A percentile compares a stretch with the other conserved stretches of the same genome.
Evolutionary conservation across 345 rosid genomes (phyloP).

Genomic region (Brassica cretica): DNA sequence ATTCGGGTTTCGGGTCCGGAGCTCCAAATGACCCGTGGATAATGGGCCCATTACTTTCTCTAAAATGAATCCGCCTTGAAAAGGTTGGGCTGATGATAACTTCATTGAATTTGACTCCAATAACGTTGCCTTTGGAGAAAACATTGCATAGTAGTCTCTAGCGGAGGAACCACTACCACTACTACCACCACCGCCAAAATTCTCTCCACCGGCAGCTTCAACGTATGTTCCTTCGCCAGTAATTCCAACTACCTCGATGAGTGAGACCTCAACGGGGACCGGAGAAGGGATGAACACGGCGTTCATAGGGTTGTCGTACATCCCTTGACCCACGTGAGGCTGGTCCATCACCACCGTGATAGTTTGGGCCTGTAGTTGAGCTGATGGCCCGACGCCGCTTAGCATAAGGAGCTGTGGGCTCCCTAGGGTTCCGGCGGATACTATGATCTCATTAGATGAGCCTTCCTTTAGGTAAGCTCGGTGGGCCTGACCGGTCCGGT

Average conservation of each 20-base stretch:
- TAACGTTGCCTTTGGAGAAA: slow-evolving; percentile 52
- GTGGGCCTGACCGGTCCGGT: slow-evolving; percentile 43
- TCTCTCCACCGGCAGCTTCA: slow-evolving; percentile 61
- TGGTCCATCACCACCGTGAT: slow-evolving; percentile 55
- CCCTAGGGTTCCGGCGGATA: slow-evolving; percentile 67
- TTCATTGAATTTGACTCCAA: slow-evolving; percentile 36
- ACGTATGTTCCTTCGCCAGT: slow-evolving; percentile 60
- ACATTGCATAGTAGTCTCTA: slow-evolving; percentile 48
- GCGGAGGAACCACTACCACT: slow-evolving; percentile 19
- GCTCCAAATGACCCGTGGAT: slow-evolving; percentile 61
- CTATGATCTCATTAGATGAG: slow-evolving; percentile 51
- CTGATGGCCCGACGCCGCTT: slow-evolving; percentile 69
- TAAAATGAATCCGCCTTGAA: slow-evolving; percentile 61
- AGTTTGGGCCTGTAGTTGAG: slow-evolving; percentile 47
- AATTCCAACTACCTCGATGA: slow-evolving; percentile 74
- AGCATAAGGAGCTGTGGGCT: slow-evolving; percentile 77
- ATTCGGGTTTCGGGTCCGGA: slow-evolving; percentile 46
- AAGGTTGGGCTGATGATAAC: slow-evolving; percentile 39
- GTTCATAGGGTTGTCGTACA: slow-evolving; percentile 80
- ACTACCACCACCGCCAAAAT: slow-evolving; percentile 44
- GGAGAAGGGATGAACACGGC: slow-evolving; percentile 70
- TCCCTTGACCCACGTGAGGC: slow-evolving; percentile 67
- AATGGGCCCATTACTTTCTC: slow-evolving; percentile 67
- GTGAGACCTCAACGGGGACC: slow-evolving; percentile 66
- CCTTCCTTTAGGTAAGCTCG: slow-evolving; percentile 50